These are phyloP conservation scores for Epichloe baconii DNA, from an alignment of 2,329 filamentous ascomycete species.

Conservation along the genomic window DNA sequence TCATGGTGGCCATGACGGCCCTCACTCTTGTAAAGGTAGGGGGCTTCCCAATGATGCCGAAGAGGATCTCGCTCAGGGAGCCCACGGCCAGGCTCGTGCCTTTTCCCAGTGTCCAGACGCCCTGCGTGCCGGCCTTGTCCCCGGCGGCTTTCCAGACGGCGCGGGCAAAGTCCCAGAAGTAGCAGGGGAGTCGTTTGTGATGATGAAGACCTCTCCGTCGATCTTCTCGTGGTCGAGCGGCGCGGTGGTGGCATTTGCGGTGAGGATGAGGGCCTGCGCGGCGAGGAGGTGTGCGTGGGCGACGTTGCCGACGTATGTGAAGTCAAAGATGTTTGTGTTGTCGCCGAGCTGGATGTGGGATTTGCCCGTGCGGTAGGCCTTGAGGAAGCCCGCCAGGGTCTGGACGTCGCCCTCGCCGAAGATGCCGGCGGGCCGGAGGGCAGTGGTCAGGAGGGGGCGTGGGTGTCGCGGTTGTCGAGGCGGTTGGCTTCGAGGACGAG, in stretches of 20 bases:
- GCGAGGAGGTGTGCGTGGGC: slow-evolving; percentile 75
- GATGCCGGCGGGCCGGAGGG: slow-evolving; percentile 78
- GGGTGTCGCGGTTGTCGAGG: slow-evolving; percentile 23
- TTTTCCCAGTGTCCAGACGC: slow-evolving; percentile 41
- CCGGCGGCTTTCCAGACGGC: slow-evolving; percentile 59
- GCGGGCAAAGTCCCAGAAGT: slow-evolving; percentile 82
- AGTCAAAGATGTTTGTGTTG: slow-evolving; percentile 50
- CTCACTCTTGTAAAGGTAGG: slow-evolving; percentile 46
- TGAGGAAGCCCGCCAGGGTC: slow-evolving; percentile 58
- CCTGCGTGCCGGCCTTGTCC: slow-evolving; percentile 34
- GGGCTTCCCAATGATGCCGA: slow-evolving; percentile 35
- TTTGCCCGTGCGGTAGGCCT: slow-evolving; percentile 53
- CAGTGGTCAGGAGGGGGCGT: slow-evolving; percentile 53
- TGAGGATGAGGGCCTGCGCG: slow-evolving; percentile 55
- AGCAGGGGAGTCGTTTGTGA: slow-evolving; percentile 78
- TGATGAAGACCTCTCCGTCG: slow-evolving; percentile 78
- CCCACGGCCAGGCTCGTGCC: slow-evolving; percentile 40
- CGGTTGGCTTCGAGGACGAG: slow-evolving; percentile 66
- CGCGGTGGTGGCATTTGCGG: slow-evolving; percentile 38
- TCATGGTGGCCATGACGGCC: slow-evolving; percentile 59
- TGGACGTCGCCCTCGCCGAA: slow-evolving; percentile 83
- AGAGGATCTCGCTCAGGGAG: slow-evolving; percentile 38
- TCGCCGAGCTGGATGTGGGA: slow-evolving; percentile 70
- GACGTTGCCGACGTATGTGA: slow-evolving; percentile 51
- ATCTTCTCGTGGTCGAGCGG: slow-evolving; percentile 61